Evolutionary conservation across 2,329 filamentous ascomycete species (phyloP), one percentile per base, ranked within the genome.

Genomic region (Blastomyces emzantsi): DNA sequence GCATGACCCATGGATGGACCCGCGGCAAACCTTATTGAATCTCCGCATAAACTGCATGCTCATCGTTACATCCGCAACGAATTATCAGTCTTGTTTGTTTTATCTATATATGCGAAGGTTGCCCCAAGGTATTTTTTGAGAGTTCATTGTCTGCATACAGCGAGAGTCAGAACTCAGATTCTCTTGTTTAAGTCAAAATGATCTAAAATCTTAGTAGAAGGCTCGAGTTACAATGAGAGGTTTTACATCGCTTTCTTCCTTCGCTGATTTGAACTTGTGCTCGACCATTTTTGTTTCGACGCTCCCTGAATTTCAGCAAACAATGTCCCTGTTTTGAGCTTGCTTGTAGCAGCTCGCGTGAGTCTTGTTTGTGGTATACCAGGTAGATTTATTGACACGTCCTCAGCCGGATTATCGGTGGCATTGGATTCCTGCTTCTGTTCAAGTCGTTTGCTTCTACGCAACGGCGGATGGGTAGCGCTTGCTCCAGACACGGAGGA

Each of bases 211-310:
- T 9, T 11, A 7, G 19, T 47, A 47, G 22, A 47, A n/a, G 8
- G 8, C 45, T 22, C 45, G 22, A 45, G n/a, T 45, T 45, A n/a
- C 43, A n/a, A n/a, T 45, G 45, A n/a, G 45, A 47, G 55, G 90
- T 90, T 5, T 52, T 30, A 52, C 15, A 30, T 56, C n/a, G 3
- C n/a, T 39, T 56, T 56, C 19, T 39, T 11, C 11, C 8, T 15
- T 56, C 9, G 45, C 19, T 7, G 45, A 51, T 43, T 57, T 6
- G 19, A 11, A 36, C 33, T 41, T 15, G 55, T 57, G 39, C 19
- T 57, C 15, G 36, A 11, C 19, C 8, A 9, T 43, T 25, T 33
- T 39, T 43, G 17, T 39, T 57, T 43, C 6, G 33, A 17, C 6
- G 22, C 19, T 15, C 55, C 36, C 19, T 25, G 55, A 25, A n/a